phyloP scores from a whole-genome alignment of 306 rosid genomes.

The Mucuna pruriens region DNA sequence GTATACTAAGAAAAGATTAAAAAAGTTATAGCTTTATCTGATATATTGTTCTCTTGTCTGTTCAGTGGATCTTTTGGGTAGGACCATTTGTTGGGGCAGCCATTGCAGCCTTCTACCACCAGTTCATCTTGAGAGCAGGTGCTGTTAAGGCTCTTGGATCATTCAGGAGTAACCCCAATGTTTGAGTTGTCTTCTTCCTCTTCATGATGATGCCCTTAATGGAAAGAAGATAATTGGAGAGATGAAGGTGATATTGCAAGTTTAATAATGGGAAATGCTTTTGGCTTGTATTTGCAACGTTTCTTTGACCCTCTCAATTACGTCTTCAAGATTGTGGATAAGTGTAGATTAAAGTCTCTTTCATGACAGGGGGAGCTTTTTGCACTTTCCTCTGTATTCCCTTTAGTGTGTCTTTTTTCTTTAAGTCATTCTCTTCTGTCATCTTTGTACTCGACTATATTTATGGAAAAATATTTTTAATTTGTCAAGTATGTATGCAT shows the following conservation, averaged over 20 bases:
- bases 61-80: slow-evolving; percentile 95
- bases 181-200: slow-evolving; percentile 40
- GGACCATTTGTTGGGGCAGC: slow-evolving; percentile 96
- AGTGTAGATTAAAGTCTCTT: slow-evolving; percentile 48
- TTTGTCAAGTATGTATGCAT: background rate
- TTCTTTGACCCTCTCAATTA: slow-evolving; percentile 35
- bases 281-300: slow-evolving; percentile 30
- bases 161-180: slow-evolving; percentile 83
- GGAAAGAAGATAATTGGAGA: slow-evolving; percentile 36
- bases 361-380: slow-evolving; percentile 47
- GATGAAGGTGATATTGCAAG: slow-evolving; percentile 25
- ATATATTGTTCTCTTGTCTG: slow-evolving; percentile 30
- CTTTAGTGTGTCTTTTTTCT: slow-evolving; percentile 45
- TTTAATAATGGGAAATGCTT: slow-evolving; percentile 31
- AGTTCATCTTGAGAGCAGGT: slow-evolving; percentile 89
- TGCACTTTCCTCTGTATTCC: slow-evolving; percentile 49
- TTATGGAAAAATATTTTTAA: slow-evolving; percentile 24
- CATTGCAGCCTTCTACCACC: slow-evolving; percentile 95
- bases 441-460: slow-evolving; percentile 38
- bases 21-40: slow-evolving; percentile 26
- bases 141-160: slow-evolving; percentile 90
- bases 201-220: slow-evolving; percentile 23
- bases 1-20: background rate
- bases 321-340: slow-evolving; percentile 43
- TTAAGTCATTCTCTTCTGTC: slow-evolving; percentile 34